Conservation (phyloP, 768 basidiomycete genomes). For the Candolleomyces aberdarensis region DNA sequence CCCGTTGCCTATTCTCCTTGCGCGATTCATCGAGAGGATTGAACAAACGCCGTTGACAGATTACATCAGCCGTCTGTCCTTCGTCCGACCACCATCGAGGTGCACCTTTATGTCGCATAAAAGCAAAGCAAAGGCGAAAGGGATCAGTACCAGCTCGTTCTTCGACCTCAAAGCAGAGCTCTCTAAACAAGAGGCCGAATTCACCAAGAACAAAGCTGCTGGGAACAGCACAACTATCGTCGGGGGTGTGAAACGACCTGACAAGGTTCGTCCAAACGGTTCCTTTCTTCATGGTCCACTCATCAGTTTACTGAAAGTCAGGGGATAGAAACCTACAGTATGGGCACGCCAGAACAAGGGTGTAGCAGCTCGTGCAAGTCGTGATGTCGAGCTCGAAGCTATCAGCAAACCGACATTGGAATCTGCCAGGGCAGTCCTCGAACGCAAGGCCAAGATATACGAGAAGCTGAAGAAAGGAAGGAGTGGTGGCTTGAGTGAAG, state of each 20-base stretch:
- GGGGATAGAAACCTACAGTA: conserved; percentile 64
- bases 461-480: conserved; percentile 77
- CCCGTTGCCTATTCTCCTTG: too few species aligned
- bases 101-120: conserved; percentile 38
- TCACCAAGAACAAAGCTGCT: conserved; percentile 54
- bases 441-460: conserved; percentile 78
- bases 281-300: neutral
- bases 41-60: neutral
- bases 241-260: conserved; percentile 62
- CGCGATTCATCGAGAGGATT: neutral
- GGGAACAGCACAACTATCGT: conserved; percentile 52
- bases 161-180: conserved; percentile 81
- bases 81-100: neutral
- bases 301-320: neutral
- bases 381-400: conserved; percentile 70
- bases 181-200: conserved; percentile 57
- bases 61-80: neutral
- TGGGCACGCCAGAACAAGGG: conserved; percentile 81
- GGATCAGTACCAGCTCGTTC: conserved; percentile 71
- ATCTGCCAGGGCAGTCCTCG: conserved; percentile 64
- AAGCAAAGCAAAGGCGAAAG: conserved; percentile 64
- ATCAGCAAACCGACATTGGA: conserved; percentile 71
- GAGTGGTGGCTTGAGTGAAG: conserved; percentile 71
- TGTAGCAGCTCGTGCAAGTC: conserved; percentile 55
- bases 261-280: conserved; percentile 45